A percentile compares a stretch with the other conserved stretches of the same genome.
Evolutionary conservation across 1,139 yeast genomes (phyloP).

Genomic region (Magnusiomyces tetraspermus): DNA sequence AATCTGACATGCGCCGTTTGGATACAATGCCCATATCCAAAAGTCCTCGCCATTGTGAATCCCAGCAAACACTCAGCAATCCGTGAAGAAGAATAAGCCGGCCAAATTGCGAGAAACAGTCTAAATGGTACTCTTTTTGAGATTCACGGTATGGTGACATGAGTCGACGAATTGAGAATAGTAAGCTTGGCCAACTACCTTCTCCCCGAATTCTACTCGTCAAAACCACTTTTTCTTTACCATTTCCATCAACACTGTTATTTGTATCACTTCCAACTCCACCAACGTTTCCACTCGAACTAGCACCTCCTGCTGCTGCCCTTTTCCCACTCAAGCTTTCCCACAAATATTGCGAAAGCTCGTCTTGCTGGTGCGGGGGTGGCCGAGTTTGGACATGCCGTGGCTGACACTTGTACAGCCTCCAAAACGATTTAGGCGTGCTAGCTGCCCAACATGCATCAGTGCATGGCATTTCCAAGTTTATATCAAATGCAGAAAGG

Average conservation of each 20-base stretch:
- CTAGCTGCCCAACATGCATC: constrained; percentile 37
- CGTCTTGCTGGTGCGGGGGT: constrained; percentile 13
- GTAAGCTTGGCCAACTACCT: constrained; percentile 37
- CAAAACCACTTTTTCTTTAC: constrained; percentile 9
- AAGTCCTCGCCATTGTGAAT: constrained; percentile 31
- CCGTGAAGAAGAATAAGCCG: constrained; percentile 37
- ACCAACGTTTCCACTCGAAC: neutral
- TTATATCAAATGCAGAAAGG: constrained; percentile 33
- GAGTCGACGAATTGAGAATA: constrained; percentile 33
- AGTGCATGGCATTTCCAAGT: constrained; percentile 37
- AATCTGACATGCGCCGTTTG: constrained; percentile 25
- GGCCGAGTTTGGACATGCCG: constrained; percentile 24
- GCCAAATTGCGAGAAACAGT: constrained; percentile 37
- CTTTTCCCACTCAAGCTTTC: neutral
- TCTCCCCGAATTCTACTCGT: constrained; percentile 18
- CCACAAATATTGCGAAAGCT: neutral
- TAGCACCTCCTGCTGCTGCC: neutral
- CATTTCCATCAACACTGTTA: neutral
- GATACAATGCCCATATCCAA: constrained; percentile 32
- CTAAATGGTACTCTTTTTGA: constrained; percentile 33
- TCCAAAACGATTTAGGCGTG: constrained; percentile 23
- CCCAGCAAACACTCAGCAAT: constrained; percentile 34
- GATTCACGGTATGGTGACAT: constrained; percentile 33
- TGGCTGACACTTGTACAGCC: constrained; percentile 31
- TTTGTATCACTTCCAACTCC: neutral